phyloP scores from a whole-genome alignment of 2,329 filamentous ascomycete species.

The Magnaporthiopsis incrustans region DNA sequence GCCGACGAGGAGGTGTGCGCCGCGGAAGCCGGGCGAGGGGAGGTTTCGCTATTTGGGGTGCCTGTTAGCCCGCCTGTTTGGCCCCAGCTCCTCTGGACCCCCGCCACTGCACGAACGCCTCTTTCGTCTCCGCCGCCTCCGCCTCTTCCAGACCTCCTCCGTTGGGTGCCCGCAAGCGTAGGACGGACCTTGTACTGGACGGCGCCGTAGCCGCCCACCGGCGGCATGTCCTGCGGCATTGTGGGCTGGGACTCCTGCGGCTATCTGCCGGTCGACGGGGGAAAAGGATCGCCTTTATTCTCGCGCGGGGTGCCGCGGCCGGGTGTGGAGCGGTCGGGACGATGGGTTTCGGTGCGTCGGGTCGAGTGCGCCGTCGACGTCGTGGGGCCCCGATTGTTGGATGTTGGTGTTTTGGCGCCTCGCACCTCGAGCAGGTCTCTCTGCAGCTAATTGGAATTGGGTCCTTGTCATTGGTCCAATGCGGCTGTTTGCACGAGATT shows the following conservation, averaged over 20 bases:
- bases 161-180: background rate
- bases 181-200: conserved; percentile 87
- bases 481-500: fast-evolving
- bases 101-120: background rate
- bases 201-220: conserved; percentile 85
- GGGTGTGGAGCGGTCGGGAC: no score
- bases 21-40: conserved; percentile 82
- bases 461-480: background rate
- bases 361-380: background rate
- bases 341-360: no score
- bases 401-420: background rate
- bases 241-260: conserved; percentile 27
- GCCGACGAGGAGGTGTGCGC: conserved; percentile 67
- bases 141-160: background rate
- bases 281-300: background rate
- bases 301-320: no score
- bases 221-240: conserved; percentile 98
- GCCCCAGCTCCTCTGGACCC: background rate
- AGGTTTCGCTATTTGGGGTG: conserved; percentile 65
- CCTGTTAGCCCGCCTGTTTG: background rate
- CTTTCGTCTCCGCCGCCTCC: background rate
- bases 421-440: background rate
- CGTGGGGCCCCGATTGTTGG: background rate
- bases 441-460: background rate
- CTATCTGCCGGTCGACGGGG: no score